phyloP scores from a whole-genome alignment of 2,329 filamentous ascomycete genomes.

The Scedosporium apiospermum region DNA sequence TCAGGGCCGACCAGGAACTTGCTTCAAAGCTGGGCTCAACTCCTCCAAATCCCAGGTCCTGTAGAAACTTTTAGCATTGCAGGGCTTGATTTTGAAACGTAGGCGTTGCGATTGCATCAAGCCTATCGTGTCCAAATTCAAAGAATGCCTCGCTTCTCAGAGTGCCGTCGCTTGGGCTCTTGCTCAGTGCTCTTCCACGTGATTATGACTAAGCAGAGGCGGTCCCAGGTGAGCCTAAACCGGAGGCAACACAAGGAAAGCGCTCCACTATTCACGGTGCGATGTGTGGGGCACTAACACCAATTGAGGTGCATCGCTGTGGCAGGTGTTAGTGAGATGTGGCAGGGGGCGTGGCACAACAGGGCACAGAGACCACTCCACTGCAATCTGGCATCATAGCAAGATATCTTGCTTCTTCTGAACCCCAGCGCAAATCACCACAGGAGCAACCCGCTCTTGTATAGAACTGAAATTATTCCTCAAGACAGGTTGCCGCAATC shows the following conservation, averaged over 20 bases:
- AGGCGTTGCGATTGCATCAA: not conserved
- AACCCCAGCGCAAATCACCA: not conserved
- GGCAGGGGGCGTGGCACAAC: not conserved
- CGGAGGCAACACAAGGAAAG: not conserved
- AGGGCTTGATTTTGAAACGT: too few relatives aligned
- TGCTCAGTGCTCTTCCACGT: not conserved
- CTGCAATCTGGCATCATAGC: conserved; percentile 38
- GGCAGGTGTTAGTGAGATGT: not conserved
- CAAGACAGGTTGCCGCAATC: conserved; percentile 1
- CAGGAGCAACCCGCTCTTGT: conserved; percentile 1
- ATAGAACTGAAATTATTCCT: not conserved
- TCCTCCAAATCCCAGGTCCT: too few relatives aligned
- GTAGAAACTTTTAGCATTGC: too few relatives aligned
- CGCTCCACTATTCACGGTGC: not conserved
- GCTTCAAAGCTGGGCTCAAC: too few relatives aligned
- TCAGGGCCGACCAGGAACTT: too few relatives aligned
- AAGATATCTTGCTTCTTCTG: not conserved
- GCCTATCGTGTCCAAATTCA: not conserved
- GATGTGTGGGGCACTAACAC: not conserved
- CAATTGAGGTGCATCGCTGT: not conserved
- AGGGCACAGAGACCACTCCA: not conserved
- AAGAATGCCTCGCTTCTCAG: not conserved
- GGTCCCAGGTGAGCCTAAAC: not conserved
- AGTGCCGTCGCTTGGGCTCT: not conserved
- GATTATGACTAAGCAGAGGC: not conserved